A percentile compares a stretch with the other conserved stretches of the same genome.
Evolutionary conservation across 768 basidiomycete species (phyloP).

Genomic region (Ramaria sp.): DNA sequence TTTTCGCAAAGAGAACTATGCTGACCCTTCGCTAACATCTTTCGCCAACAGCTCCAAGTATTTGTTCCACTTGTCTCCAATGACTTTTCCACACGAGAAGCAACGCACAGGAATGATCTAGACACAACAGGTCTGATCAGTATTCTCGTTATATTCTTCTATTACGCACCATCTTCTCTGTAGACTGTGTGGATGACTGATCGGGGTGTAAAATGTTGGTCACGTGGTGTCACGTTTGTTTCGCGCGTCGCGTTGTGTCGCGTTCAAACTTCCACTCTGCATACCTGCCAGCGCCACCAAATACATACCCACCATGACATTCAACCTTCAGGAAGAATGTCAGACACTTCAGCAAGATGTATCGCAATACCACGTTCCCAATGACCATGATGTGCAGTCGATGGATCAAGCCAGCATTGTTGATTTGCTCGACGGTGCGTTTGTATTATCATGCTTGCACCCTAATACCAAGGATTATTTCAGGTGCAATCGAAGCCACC

Average conservation of each 20-base stretch:
- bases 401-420: slow-evolving; percentile 36
- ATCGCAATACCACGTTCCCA: slow-evolving; percentile 50
- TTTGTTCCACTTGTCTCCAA: slow-evolving; percentile 90
- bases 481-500: slow-evolving; percentile 74
- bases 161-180: slow-evolving; percentile 5
- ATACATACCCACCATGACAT: slow-evolving; percentile 19
- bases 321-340: slow-evolving; percentile 75
- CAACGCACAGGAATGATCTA: slow-evolving; percentile 96
- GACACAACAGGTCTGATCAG: background rate
- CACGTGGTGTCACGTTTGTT: slow-evolving; percentile 7
- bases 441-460: background rate
- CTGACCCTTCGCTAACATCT: slow-evolving; percentile 84
- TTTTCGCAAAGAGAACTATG: slow-evolving; percentile 2
- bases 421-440: slow-evolving; percentile 49
- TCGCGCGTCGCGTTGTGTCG: slow-evolving; percentile 2
- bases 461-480: slow-evolving; percentile 8
- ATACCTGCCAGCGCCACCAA: background rate
- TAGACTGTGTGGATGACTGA: too few species aligned
- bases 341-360: slow-evolving; percentile 47
- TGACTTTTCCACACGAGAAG: slow-evolving; percentile 94
- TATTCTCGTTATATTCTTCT: background rate
- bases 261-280: background rate
- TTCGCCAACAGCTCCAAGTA: slow-evolving; percentile 75
- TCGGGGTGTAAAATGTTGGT: slow-evolving; percentile 2
- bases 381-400: slow-evolving; percentile 53